Conservation (phyloP, 2,329 filamentous ascomycete species). For the Penicillium sp. region DNA sequence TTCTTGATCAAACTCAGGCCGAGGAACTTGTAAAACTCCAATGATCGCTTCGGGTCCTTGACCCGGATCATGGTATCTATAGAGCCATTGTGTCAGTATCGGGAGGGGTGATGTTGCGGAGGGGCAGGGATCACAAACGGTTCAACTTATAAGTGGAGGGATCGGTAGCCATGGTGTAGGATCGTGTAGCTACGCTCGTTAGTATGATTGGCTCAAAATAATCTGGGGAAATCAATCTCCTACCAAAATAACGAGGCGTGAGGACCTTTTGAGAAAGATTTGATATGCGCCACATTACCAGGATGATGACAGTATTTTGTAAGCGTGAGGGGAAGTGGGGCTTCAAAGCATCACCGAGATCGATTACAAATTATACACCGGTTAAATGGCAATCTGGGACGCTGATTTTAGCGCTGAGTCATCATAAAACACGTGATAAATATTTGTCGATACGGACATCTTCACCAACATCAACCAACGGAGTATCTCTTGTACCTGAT, state of each 20-base stretch:
- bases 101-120: neutral
- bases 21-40: slow-evolving; percentile 92
- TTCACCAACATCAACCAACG: no score
- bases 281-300: neutral
- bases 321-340: slow-evolving; percentile 12
- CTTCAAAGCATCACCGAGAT: no score
- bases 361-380: no score
- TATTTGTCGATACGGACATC: no score
- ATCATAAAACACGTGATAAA: no score
- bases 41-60: slow-evolving; percentile 84
- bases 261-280: slow-evolving; percentile 25
- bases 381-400: no score
- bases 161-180: slow-evolving; percentile 56
- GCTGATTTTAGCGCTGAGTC: no score
- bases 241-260: slow-evolving; percentile 23
- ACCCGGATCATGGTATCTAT: slow-evolving; percentile 73
- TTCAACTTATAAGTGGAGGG: slow-evolving; percentile 65
- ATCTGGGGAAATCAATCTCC: neutral
- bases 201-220: slow-evolving; percentile 10
- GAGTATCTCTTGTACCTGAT: no score
- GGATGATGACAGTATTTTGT: slow-evolving; percentile 17
- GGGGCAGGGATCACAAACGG: slow-evolving; percentile 46
- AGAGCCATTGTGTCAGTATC: slow-evolving; percentile 14
- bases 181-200: slow-evolving; percentile 20
- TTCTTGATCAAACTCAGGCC: slow-evolving; percentile 83